Evolutionary conservation across 148 eudicot species (phyloP).

Genomic region (Chenopodium album): DNA sequence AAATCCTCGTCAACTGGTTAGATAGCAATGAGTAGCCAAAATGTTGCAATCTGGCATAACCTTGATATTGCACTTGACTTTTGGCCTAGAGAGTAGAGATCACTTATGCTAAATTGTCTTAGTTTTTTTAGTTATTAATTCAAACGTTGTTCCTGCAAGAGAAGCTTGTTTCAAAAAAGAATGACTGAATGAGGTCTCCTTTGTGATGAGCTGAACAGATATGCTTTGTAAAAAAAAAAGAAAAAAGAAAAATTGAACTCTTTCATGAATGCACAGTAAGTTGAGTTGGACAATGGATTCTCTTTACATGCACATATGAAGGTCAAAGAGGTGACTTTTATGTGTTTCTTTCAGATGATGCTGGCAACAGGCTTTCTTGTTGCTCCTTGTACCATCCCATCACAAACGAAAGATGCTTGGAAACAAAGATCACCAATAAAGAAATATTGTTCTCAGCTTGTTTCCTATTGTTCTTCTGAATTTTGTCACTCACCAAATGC

Average conservation of each 20-base stretch:
- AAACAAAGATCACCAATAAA: constrained; percentile 2
- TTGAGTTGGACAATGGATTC: no score
- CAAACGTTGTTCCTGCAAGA: neutral
- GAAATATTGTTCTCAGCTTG: neutral
- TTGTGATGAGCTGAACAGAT: neutral
- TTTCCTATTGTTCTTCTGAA: constrained; percentile 6
- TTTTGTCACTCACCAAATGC: neutral
- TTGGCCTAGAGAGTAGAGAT: neutral
- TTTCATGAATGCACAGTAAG: neutral
- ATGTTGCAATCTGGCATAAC: neutral
- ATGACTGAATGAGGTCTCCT: neutral
- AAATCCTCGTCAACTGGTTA: neutral
- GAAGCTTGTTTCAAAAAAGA: neutral
- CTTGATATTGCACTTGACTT: neutral
- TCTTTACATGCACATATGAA: neutral
- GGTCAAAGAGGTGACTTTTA: neutral
- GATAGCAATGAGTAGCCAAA: neutral
- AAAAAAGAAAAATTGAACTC: no score
- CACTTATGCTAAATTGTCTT: neutral
- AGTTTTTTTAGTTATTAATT: no score
- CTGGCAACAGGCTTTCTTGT: constrained; percentile 20
- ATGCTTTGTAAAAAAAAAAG: neutral
- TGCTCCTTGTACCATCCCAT: constrained; percentile 12
- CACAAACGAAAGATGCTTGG: constrained; percentile 4
- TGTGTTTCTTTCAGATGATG: constrained; percentile 9